Evolutionary conservation across 441 rosid genomes (phyloP), one percentile per base, ranked within the genome.

Genomic region (Biscutella auriculata): DNA sequence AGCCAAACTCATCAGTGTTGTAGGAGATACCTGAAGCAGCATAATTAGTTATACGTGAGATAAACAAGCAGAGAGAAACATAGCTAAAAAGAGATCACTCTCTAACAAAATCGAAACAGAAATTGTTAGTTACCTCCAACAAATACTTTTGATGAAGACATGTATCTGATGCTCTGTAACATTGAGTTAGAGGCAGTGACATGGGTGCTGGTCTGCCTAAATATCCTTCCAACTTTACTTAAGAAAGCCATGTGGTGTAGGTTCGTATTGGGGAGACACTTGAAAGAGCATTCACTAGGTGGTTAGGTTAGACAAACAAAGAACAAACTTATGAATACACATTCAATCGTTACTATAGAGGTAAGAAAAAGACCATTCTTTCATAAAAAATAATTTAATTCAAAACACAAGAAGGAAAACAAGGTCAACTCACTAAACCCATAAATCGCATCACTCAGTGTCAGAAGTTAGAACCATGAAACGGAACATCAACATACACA

Each of bases 201-300:
- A 60, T 75, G 84, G 53, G 65, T 68, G 67, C 73, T 71, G 30
- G 87, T 62, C 82, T 85, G 95, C 76, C 75, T 77, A 32, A 88
- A 74, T 33, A 91, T 69, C 62, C 53, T 81, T 44, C 96, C 93
- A 40, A 80, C 67, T 79, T 76, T 91, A 63, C 85, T 73, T 32
- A 91, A 76, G 76, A 91, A 82, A 53, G 98, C 95, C 98, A 91
- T 91, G 6, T 41, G 37, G n/a, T n/a, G n/a, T n/a, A n/a, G n/a
- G n/a, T n/a, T n/a, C 4, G 23, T 19, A 19, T 19, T 19, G 2
- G 2, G 23, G 23, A 19, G 23, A 19, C 23, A 19, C 2, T 19
- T 19, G 23, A 19, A 19, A 19, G 23, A 19, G 23, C 23, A 19
- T 4, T 19, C 23, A 19, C 23, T 19, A 19, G 4, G 23, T 19